phyloP scores from a whole-genome alignment of 1,284 basidiomycete species.

The Peniophora sp. region DNA sequence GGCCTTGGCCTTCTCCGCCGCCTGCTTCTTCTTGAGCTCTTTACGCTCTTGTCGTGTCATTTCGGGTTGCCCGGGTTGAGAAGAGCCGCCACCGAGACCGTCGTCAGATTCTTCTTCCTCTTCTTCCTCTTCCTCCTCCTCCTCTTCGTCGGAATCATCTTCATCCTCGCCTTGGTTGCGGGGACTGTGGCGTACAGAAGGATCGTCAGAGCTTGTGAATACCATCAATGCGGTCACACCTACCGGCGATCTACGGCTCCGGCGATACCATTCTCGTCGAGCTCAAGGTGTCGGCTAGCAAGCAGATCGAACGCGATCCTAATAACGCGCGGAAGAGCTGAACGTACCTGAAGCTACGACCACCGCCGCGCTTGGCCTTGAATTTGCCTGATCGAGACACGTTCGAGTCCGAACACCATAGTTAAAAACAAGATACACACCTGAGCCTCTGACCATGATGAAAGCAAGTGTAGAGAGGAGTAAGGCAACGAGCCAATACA shows the following conservation, averaged over 20 bases:
- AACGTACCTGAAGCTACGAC: constrained; percentile 66
- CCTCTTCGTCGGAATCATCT: constrained; percentile 29
- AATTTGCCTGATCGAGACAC: constrained; percentile 50
- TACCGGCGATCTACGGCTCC: constrained; percentile 44
- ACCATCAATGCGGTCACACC: constrained; percentile 6
- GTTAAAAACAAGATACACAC: constrained; percentile 20
- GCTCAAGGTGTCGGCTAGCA: constrained; percentile 46
- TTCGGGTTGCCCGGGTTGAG: constrained; percentile 27
- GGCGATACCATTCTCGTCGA: constrained; percentile 57
- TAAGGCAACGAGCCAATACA: background rate
- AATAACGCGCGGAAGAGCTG: background rate
- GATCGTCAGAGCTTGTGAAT: background rate
- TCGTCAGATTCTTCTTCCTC: constrained; percentile 25
- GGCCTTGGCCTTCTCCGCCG: constrained; percentile 34
- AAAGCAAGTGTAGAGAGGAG: background rate
- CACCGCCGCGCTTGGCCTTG: constrained; percentile 83
- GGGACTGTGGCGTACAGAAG: background rate
- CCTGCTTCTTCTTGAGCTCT: constrained; percentile 69
- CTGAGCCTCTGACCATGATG: constrained; percentile 53
- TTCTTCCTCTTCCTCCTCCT: constrained; percentile 30
- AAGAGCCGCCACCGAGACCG: constrained; percentile 16
- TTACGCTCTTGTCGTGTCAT: constrained; percentile 58
- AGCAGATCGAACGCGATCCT: constrained; percentile 2
- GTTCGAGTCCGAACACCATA: background rate
- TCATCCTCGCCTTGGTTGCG: constrained; percentile 17